These are phyloP conservation scores for Mytilinidion resinicola DNA, from an alignment of 495 filamentous ascomycete species.

Conservation along the genomic window DNA sequence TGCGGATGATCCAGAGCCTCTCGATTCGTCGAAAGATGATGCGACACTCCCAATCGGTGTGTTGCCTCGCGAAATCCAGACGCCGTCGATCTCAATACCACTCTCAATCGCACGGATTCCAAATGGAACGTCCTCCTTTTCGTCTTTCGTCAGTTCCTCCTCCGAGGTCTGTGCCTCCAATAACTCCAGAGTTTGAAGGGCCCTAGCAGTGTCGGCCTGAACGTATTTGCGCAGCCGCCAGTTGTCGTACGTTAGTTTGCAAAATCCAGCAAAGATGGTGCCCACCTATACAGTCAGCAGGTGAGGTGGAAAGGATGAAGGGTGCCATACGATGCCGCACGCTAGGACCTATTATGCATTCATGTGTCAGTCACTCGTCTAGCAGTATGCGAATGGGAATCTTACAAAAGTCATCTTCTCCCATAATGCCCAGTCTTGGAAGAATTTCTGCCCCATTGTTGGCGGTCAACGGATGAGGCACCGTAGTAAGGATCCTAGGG, in stretches of 20 bases:
- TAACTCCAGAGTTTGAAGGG: conserved; percentile 49
- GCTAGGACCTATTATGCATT: conserved; percentile 26
- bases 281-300: conserved; percentile 43
- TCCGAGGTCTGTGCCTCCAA: conserved; percentile 40
- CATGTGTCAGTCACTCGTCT: conserved; percentile 6
- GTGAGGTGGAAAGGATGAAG: not conserved
- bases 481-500: not conserved
- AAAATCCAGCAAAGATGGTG: conserved; percentile 42
- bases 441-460: conserved; percentile 49
- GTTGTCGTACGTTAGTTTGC: conserved; percentile 57
- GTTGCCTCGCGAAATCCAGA: conserved; percentile 70
- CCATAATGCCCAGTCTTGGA: conserved; percentile 75
- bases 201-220: conserved; percentile 58
- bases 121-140: conserved; percentile 65
- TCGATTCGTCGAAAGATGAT: conserved; percentile 13
- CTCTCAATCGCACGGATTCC: conserved; percentile 83
- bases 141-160: conserved; percentile 31
- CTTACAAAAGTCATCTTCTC: conserved; percentile 87
- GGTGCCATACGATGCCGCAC: conserved; percentile 41
- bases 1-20: conserved; percentile 8
- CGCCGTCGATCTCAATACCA: conserved; percentile 79
- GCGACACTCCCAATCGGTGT: conserved; percentile 45
- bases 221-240: conserved; percentile 59
- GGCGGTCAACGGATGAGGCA: not conserved
- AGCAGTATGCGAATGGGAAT: conserved; percentile 13